A percentile compares a stretch with the other conserved stretches of the same genome.
Conservation (phyloP, 176 grass and related monocot genomes). For the Oryza brachyantha region DNA sequence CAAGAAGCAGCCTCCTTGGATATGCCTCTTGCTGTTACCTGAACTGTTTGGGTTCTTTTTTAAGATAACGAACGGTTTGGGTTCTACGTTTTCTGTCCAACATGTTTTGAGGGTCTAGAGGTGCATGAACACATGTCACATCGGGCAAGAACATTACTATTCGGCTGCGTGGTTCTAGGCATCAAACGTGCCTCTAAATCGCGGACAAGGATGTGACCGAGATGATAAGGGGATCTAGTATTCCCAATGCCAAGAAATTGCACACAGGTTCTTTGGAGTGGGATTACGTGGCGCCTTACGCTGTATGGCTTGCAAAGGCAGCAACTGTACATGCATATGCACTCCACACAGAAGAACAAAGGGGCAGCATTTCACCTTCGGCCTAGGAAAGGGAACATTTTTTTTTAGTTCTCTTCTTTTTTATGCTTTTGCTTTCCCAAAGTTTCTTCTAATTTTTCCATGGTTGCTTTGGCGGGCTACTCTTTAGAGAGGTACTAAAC, state of each 20-base stretch:
- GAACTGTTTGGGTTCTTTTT: not conserved
- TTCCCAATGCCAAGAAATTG: conserved; percentile 31
- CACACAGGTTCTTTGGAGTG: not conserved
- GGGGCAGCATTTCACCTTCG: not conserved
- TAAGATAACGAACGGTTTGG: not conserved
- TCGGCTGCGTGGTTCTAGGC: not conserved
- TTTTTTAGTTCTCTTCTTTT: not conserved
- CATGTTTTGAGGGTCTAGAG: not conserved
- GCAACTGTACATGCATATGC: not conserved
- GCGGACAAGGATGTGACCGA: conserved; percentile 21
- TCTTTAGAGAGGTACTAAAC: not conserved
- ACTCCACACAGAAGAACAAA: conserved; percentile 19
- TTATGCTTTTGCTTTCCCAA: conserved; percentile 41
- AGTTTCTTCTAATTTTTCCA: conserved; percentile 2
- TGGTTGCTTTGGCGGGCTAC: not conserved
- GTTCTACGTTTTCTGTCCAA: not conserved
- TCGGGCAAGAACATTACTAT: not conserved
- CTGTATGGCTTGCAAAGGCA: conserved; percentile 29
- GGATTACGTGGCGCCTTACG: conserved; percentile 7
- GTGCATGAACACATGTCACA: conserved; percentile 33
- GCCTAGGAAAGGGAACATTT: conserved; percentile 30
- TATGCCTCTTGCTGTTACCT: not conserved
- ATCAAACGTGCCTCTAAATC: conserved; percentile 28
- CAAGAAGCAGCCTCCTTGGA: conserved; percentile 35
- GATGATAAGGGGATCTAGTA: conserved; percentile 20